Evolutionary conservation across 495 filamentous ascomycete genomes (phyloP).

Genomic region (Cercophora scortea): DNA sequence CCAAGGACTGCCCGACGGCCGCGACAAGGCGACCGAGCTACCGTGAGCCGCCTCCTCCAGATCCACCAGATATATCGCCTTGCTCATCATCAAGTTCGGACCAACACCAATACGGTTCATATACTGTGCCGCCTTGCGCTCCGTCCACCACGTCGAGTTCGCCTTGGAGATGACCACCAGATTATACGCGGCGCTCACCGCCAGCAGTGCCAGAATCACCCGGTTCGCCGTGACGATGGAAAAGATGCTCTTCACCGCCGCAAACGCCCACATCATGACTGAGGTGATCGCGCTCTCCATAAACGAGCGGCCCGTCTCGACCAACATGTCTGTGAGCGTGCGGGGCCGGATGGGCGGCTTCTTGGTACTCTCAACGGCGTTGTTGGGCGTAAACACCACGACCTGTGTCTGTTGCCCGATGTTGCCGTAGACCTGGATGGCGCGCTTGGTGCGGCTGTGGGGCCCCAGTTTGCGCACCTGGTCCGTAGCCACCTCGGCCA

Average conservation of each 20-base stretch:
- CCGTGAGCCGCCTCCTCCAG: conserved; percentile 59
- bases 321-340: conserved; percentile 58
- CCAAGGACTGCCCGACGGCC: conserved; percentile 25
- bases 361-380: conserved; percentile 21
- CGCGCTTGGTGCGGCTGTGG: conserved; percentile 80
- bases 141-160: conserved; percentile 72
- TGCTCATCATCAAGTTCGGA: conserved; percentile 72
- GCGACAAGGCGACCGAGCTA: conserved; percentile 10
- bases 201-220: conserved; percentile 61
- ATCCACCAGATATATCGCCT: conserved; percentile 75
- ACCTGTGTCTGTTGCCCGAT: conserved; percentile 65
- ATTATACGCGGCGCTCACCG: conserved; percentile 61
- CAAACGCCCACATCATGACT: conserved; percentile 66
- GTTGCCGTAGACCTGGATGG: conserved; percentile 82
- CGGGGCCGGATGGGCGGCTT: conserved; percentile 56
- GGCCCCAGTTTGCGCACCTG: conserved; percentile 77
- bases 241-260: conserved; percentile 53
- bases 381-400: conserved; percentile 52
- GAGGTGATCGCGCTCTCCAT: conserved; percentile 62
- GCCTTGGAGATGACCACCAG: conserved; percentile 60
- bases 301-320: conserved; percentile 60
- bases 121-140: conserved; percentile 69
- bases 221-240: conserved; percentile 66
- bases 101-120: conserved; percentile 73
- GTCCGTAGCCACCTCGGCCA: conserved; percentile 77